Conservation (phyloP, 331 rosid genomes). For the Cydonia oblonga region DNA sequence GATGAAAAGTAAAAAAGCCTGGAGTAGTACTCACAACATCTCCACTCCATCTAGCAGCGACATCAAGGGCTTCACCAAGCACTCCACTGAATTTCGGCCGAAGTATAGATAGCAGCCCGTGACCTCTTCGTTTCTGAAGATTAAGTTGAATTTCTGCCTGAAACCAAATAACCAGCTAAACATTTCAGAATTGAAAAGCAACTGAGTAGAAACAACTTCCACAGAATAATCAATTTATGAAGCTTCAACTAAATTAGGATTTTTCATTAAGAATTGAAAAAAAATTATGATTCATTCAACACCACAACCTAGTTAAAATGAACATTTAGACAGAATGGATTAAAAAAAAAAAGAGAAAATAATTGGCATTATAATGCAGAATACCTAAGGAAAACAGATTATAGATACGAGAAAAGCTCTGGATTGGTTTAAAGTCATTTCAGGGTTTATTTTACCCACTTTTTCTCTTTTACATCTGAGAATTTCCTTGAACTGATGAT, state of each 20-base stretch:
- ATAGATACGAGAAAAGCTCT: too few relatives aligned
- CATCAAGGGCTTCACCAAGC: conserved; percentile 83
- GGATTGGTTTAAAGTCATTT: background rate
- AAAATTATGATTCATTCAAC: background rate
- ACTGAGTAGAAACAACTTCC: background rate
- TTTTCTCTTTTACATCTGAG: background rate
- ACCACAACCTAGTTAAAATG: conserved; percentile 1
- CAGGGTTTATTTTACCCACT: background rate
- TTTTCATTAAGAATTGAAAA: background rate
- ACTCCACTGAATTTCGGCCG: conserved; percentile 84
- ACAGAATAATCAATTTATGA: background rate
- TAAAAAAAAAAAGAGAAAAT: background rate
- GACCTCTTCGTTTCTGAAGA: conserved; percentile 90
- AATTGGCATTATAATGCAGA: background rate
- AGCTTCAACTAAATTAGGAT: background rate
- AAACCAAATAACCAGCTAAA: conserved; percentile 19
- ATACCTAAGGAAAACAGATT: background rate
- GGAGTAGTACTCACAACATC: conserved; percentile 75
- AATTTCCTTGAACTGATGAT: background rate
- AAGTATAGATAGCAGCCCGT: conserved; percentile 74
- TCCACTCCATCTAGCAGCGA: conserved; percentile 97
- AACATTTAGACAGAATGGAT: background rate
- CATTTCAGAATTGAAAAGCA: conserved; percentile 1
- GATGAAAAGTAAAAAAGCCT: background rate
- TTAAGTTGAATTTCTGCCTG: conserved; percentile 92